phyloP scores from a whole-genome alignment of 768 basidiomycete species.

The Kwoniella europaea region DNA sequence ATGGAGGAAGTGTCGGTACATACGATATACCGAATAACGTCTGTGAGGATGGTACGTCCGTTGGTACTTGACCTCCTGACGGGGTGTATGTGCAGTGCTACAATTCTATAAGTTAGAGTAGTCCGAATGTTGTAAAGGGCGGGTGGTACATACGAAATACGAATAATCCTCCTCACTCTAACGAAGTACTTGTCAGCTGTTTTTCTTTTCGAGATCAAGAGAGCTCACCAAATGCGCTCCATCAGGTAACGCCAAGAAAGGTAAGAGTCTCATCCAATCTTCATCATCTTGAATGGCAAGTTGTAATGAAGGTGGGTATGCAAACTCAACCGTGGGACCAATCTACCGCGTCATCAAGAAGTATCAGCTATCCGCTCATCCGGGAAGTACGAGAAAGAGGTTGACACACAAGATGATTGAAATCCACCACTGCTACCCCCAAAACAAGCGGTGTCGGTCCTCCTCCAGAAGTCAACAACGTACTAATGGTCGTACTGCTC shows the following conservation, averaged over 20 bases:
- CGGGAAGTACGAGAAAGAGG: not conserved
- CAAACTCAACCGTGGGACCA: slow-evolving; percentile 82
- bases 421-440: slow-evolving; percentile 90
- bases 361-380: not conserved
- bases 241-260: slow-evolving; percentile 94
- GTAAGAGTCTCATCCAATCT: slow-evolving; percentile 80
- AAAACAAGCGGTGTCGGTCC: slow-evolving; percentile 61
- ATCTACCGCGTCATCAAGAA: slow-evolving; percentile 63
- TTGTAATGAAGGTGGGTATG: slow-evolving; percentile 64
- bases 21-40: slow-evolving; percentile 97
- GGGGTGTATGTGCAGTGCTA: slow-evolving; percentile 56
- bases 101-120: too few relatives aligned
- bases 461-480: slow-evolving; percentile 8
- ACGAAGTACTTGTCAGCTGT: not conserved
- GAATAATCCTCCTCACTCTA: slow-evolving; percentile 92
- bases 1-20: slow-evolving; percentile 48
- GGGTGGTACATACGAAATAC: slow-evolving; percentile 67
- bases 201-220: not conserved
- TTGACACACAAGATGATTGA: slow-evolving; percentile 78
- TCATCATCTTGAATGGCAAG: slow-evolving; percentile 67
- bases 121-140: not conserved
- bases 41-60: slow-evolving; percentile 54
- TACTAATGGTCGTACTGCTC: slow-evolving; percentile 9
- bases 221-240: slow-evolving; percentile 86
- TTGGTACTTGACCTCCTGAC: slow-evolving; percentile 32